These are phyloP conservation scores for Meira miltonrushii DNA, from an alignment of 1,284 basidiomycete genomes.

Conservation along the genomic window DNA sequence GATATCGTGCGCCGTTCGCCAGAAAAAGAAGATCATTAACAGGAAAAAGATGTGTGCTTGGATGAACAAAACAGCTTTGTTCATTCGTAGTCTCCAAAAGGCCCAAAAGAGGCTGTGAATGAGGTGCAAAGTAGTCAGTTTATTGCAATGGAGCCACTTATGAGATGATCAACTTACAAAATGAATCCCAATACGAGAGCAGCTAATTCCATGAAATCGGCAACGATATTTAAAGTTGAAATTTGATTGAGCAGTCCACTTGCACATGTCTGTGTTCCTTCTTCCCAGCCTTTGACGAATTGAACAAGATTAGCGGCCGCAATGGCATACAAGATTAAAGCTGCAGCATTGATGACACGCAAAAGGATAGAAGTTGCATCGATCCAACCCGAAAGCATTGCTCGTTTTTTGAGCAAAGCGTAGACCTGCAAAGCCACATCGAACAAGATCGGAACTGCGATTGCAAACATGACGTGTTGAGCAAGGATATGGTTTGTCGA, in stretches of 20 bases:
- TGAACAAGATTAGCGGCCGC: not conserved
- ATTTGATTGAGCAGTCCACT: not conserved
- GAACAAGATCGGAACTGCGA: slow-evolving; percentile 8
- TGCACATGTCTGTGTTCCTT: not conserved
- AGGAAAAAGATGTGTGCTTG: slow-evolving; percentile 1
- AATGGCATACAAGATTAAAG: slow-evolving; percentile 3
- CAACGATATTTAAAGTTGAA: slow-evolving; percentile 5
- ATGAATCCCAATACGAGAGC: not conserved
- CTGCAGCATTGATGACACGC: slow-evolving; percentile 1
- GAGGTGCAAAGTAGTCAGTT: not conserved
- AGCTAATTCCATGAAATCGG: slow-evolving; percentile 4
- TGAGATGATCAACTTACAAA: slow-evolving; percentile 5
- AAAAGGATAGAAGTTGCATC: slow-evolving; percentile 1
- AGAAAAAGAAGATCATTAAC: slow-evolving; percentile 15
- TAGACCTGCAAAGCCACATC: slow-evolving; percentile 5
- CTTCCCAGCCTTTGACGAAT: slow-evolving; percentile 8
- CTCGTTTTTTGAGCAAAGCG: not conserved
- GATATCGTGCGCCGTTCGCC: slow-evolving; percentile 6
- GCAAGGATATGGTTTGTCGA: slow-evolving; percentile 5
- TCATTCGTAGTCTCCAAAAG: slow-evolving; percentile 3
- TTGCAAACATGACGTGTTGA: not conserved
- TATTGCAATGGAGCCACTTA: not conserved
- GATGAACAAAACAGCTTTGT: not conserved
- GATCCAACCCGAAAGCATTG: not conserved
- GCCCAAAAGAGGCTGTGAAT: not conserved